phyloP scores from a whole-genome alignment of 75 land plant genomes.

The Chamaecyparis obtusa region DNA sequence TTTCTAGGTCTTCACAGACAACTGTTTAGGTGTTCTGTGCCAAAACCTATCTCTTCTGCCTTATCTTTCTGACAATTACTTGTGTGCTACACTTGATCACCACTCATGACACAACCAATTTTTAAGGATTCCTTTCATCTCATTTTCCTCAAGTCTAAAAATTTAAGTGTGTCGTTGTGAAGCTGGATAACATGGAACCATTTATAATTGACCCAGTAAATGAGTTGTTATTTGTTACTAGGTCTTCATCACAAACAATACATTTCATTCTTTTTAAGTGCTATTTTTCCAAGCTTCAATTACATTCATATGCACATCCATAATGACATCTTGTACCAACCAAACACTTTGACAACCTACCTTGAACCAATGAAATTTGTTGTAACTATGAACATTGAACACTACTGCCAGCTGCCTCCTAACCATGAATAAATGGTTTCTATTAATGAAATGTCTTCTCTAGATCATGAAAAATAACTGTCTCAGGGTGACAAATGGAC shows the following conservation, averaged over 20 bases:
- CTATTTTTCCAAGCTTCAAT: not conserved
- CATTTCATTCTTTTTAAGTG: not conserved
- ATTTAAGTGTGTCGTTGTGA: not conserved
- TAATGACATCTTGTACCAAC: not conserved
- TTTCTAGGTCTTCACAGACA: not conserved
- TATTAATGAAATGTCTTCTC: too few relatives aligned
- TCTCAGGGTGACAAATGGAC: not conserved
- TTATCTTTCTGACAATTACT: not conserved
- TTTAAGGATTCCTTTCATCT: too few relatives aligned
- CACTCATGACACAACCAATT: constrained; percentile 5
- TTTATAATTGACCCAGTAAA: not conserved
- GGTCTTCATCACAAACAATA: not conserved
- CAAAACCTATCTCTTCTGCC: not conserved
- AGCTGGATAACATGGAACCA: not conserved
- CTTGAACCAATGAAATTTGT: not conserved
- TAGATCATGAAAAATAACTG: not conserved
- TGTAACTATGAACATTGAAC: not conserved
- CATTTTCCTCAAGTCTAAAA: too few relatives aligned
- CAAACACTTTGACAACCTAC: not conserved
- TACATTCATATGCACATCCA: not conserved
- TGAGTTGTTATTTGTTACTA: too few relatives aligned
- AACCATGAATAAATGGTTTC: not conserved
- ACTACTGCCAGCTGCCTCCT: not conserved
- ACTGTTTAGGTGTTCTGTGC: not conserved
- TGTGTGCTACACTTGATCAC: not conserved